Evolutionary conservation across 768 basidiomycete species (phyloP).

Genomic region (Mycena floridula): DNA sequence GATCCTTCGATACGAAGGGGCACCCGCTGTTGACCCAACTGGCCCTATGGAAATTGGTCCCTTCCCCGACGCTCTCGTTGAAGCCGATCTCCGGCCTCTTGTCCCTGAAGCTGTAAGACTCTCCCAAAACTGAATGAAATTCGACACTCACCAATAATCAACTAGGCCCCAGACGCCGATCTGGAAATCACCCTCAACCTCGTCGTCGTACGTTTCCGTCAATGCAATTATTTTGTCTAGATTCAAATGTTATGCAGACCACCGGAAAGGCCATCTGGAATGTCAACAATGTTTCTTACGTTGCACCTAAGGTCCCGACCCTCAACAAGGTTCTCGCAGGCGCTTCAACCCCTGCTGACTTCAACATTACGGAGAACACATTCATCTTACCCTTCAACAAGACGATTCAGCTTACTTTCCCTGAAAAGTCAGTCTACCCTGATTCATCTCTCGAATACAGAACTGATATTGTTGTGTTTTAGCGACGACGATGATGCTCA

Average conservation of each 20-base stretch:
- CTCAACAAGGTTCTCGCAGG: constrained; percentile 28
- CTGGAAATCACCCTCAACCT: constrained; percentile 20
- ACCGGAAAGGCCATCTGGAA: constrained; percentile 21
- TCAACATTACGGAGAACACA: constrained; percentile 28
- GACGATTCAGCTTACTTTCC: constrained; percentile 32
- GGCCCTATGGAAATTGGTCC: constrained; percentile 20
- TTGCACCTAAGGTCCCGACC: constrained; percentile 18
- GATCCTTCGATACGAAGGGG: constrained; percentile 34
- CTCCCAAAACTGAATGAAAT: constrained; percentile 20
- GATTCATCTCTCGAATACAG: neutral
- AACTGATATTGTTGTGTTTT: too few species aligned
- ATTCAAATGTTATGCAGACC: too few species aligned
- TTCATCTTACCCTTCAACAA: constrained; percentile 32
- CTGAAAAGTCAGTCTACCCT: constrained; percentile 12
- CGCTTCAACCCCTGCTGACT: constrained; percentile 17
- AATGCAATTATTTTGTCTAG: too few species aligned
- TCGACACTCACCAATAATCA: too few species aligned
- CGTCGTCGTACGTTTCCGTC: too few species aligned
- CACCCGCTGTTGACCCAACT: constrained; percentile 25
- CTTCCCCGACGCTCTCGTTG: constrained; percentile 2
- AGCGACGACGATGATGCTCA: constrained; percentile 24
- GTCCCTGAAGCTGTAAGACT: too few species aligned
- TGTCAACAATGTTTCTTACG: constrained; percentile 26
- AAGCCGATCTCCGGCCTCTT: constrained; percentile 8
- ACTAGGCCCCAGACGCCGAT: too few species aligned